Percentiles rank a stretch among this genome's conserved stretches.
phyloP scores from a whole-genome alignment of 1,139 yeast species.

The Protomyces gravidus region DNA sequence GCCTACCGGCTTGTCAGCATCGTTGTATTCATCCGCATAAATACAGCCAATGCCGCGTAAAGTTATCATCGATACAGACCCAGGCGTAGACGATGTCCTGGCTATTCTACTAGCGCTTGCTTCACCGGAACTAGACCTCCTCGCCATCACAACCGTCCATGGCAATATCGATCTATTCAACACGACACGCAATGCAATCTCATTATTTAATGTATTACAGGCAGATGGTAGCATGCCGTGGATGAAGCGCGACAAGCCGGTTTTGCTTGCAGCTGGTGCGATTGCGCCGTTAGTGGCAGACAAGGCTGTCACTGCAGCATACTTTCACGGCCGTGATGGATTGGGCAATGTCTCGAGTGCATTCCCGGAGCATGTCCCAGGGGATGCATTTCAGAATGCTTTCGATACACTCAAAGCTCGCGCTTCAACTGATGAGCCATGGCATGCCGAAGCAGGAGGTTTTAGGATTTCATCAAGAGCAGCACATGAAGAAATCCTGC shows the following conservation, averaged over 20 bases:
- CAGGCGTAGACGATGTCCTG: conserved; percentile 46
- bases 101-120: conserved; percentile 43
- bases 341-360: conserved; percentile 43
- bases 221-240: conserved; percentile 31
- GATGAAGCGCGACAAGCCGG: conserved; percentile 32
- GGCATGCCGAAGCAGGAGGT: conserved; percentile 26
- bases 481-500: conserved; percentile 42
- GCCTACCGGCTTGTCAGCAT: no score
- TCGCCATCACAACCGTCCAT: conserved; percentile 43
- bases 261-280: conserved; percentile 42
- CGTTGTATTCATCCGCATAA: background rate
- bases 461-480: conserved; percentile 32
- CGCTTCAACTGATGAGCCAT: conserved; percentile 81
- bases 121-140: conserved; percentile 39
- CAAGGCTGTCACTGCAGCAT: conserved; percentile 42
- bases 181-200: conserved; percentile 42
- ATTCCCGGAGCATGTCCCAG: conserved; percentile 42
- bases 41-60: background rate
- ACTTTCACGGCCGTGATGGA: conserved; percentile 46
- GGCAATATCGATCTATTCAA: conserved; percentile 43
- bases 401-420: conserved; percentile 55
- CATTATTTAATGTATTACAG: conserved; percentile 42
- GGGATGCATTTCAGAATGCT: conserved; percentile 38
- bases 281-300: conserved; percentile 38
- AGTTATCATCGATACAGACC: conserved; percentile 44